Percentiles rank a stretch among this genome's conserved stretches.
Evolutionary conservation across 257 asterid genomes (phyloP).

Genomic region (Przewalskia tangutica): DNA sequence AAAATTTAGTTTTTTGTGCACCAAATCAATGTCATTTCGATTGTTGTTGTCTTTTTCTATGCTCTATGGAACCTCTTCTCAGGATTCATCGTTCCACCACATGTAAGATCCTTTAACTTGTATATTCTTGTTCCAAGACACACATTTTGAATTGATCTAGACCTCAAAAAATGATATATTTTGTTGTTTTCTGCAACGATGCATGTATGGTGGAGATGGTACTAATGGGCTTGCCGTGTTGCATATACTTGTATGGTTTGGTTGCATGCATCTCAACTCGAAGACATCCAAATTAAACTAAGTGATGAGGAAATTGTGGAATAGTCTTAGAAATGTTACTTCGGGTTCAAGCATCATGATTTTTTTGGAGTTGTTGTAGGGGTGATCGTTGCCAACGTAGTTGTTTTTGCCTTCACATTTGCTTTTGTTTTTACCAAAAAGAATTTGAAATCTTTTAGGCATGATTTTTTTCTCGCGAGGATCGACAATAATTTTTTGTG

Average conservation of each 20-base stretch:
- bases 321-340: constrained; percentile 30
- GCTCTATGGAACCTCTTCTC: neutral
- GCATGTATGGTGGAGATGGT: constrained; percentile 59
- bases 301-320: constrained; percentile 15
- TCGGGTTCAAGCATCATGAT: constrained; percentile 37
- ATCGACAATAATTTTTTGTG: too few relatives aligned
- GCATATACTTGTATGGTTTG: constrained; percentile 41
- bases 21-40: neutral
- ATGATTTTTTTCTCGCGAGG: too few relatives aligned
- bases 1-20: neutral
- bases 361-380: constrained; percentile 39
- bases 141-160: neutral
- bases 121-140: neutral
- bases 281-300: constrained; percentile 14
- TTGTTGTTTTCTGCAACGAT: constrained; percentile 13
- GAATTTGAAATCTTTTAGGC: too few relatives aligned
- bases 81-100: neutral
- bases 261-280: constrained; percentile 26
- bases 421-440: neutral
- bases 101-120: neutral
- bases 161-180: neutral
- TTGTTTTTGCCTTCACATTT: neutral
- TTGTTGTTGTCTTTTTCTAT: neutral
- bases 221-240: constrained; percentile 29
- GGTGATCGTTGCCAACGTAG: constrained; percentile 12